Evolutionary conservation across 192 early-diverging fungal species (phyloP), one percentile per base, ranked within the genome.

Genomic region (Allomyces arbusculus): DNA sequence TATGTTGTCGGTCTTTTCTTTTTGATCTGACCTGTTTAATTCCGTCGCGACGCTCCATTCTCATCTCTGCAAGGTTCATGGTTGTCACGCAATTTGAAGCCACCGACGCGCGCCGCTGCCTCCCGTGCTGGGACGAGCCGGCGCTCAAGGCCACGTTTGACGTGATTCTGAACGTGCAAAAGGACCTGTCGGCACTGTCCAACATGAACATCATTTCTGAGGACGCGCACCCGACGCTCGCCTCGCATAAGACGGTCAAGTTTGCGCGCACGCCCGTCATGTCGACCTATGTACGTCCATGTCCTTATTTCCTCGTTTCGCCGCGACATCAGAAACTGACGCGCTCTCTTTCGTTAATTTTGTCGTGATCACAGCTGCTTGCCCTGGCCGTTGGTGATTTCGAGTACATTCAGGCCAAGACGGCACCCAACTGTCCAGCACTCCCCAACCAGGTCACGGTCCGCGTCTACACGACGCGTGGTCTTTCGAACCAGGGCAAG

Each of bases 31-130:
- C 50, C 50, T 6, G 1, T 6, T 58, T 58, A n/a, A n/a, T 5
- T 20, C 12, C 50, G 16, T 58, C 20, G 50, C 50, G 3, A 14
- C 12, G 3, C 16, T 20, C 2, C 1, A 14, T 58, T 14, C 43
- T 61, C 61, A 24, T 12, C 23, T 12, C 75, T 64, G 64, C 70
- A 44, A 85, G 81, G 71, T 82, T 87, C 73, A 79, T 98, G 70
- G 92, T 89, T 10, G 88, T 87, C 10, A 97, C 95, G 9, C 94
- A 99, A 73, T 99, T 96, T 69, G 91, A 96, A 80, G 81, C 92
- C 11, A 92, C 90, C 23, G 87, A 93, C 71, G 88, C 88, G 26
- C 86, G 94, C 65, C 83, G 89, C 40, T 87, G 88, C 19, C 89
- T 98, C 75, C 95, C 95, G n/a, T 97, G 87, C 74, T 96, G 86